These are phyloP conservation scores for Nitzschia sp. DNA, from an alignment of 108 stramenopile species.

Conservation along the genomic window DNA sequence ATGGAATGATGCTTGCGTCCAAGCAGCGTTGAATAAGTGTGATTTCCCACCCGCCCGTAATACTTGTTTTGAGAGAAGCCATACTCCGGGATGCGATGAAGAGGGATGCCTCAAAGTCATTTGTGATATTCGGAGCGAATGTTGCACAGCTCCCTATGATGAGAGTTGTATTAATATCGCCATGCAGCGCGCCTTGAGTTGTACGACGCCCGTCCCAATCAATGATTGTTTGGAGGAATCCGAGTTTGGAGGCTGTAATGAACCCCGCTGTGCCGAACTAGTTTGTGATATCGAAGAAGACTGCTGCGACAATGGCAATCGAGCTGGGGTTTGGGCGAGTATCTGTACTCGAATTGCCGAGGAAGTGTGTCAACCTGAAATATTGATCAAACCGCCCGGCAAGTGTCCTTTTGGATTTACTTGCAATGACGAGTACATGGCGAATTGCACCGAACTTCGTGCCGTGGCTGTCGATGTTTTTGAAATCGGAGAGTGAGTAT, in stretches of 20 bases:
- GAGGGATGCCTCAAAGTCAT: not conserved
- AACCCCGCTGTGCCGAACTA: slow-evolving; percentile 1
- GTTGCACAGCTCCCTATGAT: slow-evolving; percentile 13
- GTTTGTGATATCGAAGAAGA: not conserved
- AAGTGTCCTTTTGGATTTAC: slow-evolving; percentile 14
- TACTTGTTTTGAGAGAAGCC: not conserved
- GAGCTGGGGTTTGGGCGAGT: not conserved
- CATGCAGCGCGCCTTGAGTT: not conserved
- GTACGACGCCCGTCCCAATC: not conserved
- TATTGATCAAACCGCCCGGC: not conserved
- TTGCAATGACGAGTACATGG: slow-evolving; percentile 11
- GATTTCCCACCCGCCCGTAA: not conserved
- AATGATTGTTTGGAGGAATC: slow-evolving; percentile 8
- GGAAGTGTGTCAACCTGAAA: slow-evolving; percentile 3
- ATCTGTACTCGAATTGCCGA: slow-evolving; percentile 7
- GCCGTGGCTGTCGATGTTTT: not conserved
- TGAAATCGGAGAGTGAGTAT: slow-evolving; percentile 3
- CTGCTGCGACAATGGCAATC: slow-evolving; percentile 3
- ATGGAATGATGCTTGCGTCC: not conserved
- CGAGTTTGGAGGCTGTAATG: not conserved
- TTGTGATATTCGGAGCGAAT: slow-evolving; percentile 5
- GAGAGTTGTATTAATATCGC: not conserved
- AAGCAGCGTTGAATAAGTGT: not conserved
- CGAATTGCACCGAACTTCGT: slow-evolving; percentile 14
- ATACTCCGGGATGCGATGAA: slow-evolving; percentile 16